phyloP scores from a whole-genome alignment of 2,329 filamentous ascomycete genomes.

The Monilinia vaccinii-corymbosi region DNA sequence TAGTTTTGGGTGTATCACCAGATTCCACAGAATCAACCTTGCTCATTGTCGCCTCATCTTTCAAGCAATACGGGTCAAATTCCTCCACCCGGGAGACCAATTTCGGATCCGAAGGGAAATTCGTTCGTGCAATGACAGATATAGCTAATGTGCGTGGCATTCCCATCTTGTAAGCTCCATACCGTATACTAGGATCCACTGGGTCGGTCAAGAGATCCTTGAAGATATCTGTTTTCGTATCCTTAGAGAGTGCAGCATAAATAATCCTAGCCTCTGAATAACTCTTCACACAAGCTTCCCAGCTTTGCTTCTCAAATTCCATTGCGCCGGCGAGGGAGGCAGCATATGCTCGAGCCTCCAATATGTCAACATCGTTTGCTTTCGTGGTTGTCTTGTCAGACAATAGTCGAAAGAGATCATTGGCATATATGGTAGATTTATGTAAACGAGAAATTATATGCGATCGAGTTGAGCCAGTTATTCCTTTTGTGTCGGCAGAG shows the following conservation, averaged over 20 bases:
- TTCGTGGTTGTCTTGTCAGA: constrained; percentile 52
- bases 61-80: constrained; percentile 59
- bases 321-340: constrained; percentile 67
- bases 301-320: constrained; percentile 79
- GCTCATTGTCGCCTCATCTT: constrained; percentile 42
- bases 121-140: constrained; percentile 65
- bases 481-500: constrained; percentile 68
- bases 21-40: constrained; percentile 42
- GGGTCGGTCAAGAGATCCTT: constrained; percentile 79
- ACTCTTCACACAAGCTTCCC: constrained; percentile 66
- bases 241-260: constrained; percentile 65
- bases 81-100: constrained; percentile 61
- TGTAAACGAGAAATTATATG: constrained; percentile 83
- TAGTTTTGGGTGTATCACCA: constrained; percentile 57
- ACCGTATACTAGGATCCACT: constrained; percentile 87
- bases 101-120: constrained; percentile 60
- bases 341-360: constrained; percentile 82
- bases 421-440: constrained; percentile 67
- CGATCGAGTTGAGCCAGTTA: constrained; percentile 68
- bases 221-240: constrained; percentile 66
- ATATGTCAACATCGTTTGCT: constrained; percentile 60
- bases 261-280: constrained; percentile 73
- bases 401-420: constrained; percentile 57
- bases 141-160: constrained; percentile 79
- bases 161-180: constrained; percentile 86